Evolutionary conservation across 257 asterid genomes (phyloP).

Genomic region (Ehretia macrophylla): DNA sequence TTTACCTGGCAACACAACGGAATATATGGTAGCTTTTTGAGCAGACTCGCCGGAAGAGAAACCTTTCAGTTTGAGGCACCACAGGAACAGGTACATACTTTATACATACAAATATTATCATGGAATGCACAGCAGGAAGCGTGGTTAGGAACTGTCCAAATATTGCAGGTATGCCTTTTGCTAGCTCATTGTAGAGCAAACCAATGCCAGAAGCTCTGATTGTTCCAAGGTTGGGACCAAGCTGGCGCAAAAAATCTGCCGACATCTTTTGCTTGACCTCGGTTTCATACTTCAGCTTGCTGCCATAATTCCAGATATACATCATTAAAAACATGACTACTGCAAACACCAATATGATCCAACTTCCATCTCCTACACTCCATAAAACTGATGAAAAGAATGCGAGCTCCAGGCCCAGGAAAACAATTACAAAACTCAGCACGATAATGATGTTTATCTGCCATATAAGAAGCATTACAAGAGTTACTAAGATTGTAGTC

Average conservation of each 20-base stretch:
- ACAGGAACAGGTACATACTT: conserved; percentile 89
- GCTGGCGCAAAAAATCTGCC: conserved; percentile 71
- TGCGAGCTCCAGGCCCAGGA: conserved; percentile 81
- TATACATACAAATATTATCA: conserved; percentile 88
- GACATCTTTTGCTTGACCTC: conserved; percentile 87
- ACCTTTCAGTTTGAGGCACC: conserved; percentile 87
- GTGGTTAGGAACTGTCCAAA: conserved; percentile 89
- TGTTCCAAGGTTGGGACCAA: conserved; percentile 86
- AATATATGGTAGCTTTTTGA: conserved; percentile 82
- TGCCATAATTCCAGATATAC: conserved; percentile 96
- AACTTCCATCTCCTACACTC: conserved; percentile 95
- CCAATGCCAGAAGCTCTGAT: conserved; percentile 97
- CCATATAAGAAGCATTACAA: conserved; percentile 99
- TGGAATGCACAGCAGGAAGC: conserved; percentile 96
- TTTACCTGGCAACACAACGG: conserved; percentile 96
- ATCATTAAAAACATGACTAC: conserved; percentile 66
- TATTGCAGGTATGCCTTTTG: conserved; percentile 89
- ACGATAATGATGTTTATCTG: conserved; percentile 71
- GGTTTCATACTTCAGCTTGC: conserved; percentile 85
- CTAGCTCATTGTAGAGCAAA: conserved; percentile 83
- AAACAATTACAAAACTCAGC: conserved; percentile 52
- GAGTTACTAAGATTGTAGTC: conserved; percentile 77
- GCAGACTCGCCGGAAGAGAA: conserved; percentile 86
- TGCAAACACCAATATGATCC: conserved; percentile 87
- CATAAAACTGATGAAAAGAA: conserved; percentile 85